A percentile compares a stretch with the other conserved stretches of the same genome.
These are phyloP conservation scores for Linderniella brevidens DNA, from an alignment of 257 asterid species.

Conservation along the genomic window DNA sequence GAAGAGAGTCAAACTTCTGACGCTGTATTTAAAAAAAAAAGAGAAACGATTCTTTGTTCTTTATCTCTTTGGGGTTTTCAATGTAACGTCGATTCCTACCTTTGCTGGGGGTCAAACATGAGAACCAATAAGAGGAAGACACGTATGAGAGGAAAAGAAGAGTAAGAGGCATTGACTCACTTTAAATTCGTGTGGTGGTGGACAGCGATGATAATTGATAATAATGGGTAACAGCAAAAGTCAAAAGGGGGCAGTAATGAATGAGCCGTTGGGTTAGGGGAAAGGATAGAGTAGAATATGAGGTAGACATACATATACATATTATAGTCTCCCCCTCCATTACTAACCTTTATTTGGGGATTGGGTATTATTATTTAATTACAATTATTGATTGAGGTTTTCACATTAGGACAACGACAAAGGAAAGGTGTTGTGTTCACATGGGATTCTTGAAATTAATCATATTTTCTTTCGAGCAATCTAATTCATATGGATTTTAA, in stretches of 20 bases:
- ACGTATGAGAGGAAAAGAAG: slow-evolving; percentile 14
- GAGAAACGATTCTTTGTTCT: slow-evolving; percentile 8
- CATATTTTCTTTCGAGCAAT: no score
- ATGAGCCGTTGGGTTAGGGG: slow-evolving; percentile 51
- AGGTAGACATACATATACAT: no score
- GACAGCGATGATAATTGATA: slow-evolving; percentile 17
- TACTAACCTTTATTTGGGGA: no score
- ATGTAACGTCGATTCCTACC: slow-evolving; percentile 15
- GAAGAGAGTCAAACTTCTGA: slow-evolving; percentile 34
- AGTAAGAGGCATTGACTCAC: slow-evolving; percentile 22
- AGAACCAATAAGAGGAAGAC: slow-evolving; percentile 12
- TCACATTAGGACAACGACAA: no score
- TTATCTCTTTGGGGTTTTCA: slow-evolving; percentile 4
- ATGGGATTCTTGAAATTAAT: no score
- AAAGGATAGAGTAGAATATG: not conserved
- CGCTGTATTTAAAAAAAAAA: no score
- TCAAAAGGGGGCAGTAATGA: slow-evolving; percentile 48
- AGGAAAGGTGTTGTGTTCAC: no score
- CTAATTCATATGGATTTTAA: no score
- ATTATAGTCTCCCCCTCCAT: no score
- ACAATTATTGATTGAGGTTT: no score
- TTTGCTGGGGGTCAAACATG: slow-evolving; percentile 16
- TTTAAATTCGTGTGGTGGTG: slow-evolving; percentile 13
- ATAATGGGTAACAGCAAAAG: slow-evolving; percentile 14
- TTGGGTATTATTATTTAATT: no score